phyloP scores from a whole-genome alignment of 768 basidiomycete genomes.

The Psilocybe azurescens region DNA sequence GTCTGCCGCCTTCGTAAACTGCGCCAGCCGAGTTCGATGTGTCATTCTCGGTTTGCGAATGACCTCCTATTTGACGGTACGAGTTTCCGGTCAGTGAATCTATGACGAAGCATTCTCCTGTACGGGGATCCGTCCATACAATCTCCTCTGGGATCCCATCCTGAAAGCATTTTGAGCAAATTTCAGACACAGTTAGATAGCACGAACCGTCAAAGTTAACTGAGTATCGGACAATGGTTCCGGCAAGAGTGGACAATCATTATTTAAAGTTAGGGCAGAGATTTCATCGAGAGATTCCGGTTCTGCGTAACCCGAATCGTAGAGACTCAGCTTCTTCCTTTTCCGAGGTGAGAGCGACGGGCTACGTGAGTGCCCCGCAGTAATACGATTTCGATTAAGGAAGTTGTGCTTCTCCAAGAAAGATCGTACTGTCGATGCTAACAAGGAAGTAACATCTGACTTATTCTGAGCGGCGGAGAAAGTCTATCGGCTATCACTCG shows the following conservation, averaged over 20 bases:
- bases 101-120: slow-evolving; percentile 61
- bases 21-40: background rate
- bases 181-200: slow-evolving; percentile 11
- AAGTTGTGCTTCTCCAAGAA: slow-evolving; percentile 76
- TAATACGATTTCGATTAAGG: slow-evolving; percentile 29
- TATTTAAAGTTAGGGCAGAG: slow-evolving; percentile 22
- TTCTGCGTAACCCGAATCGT: slow-evolving; percentile 43
- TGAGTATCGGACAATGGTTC: slow-evolving; percentile 14
- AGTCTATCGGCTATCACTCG: slow-evolving; percentile 16
- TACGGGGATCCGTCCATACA: slow-evolving; percentile 68
- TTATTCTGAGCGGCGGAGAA: slow-evolving; percentile 52
- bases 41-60: slow-evolving; percentile 13
- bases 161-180: slow-evolving; percentile 21
- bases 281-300: slow-evolving; percentile 21
- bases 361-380: slow-evolving; percentile 17
- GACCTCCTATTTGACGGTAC: slow-evolving; percentile 34
- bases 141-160: slow-evolving; percentile 38
- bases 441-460: slow-evolving; percentile 55
- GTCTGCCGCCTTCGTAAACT: slow-evolving; percentile 21
- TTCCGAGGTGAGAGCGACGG: slow-evolving; percentile 52
- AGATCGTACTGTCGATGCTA: slow-evolving; percentile 60
- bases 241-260: slow-evolving; percentile 16
- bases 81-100: slow-evolving; percentile 78
- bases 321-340: slow-evolving; percentile 48
- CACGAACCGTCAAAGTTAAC: slow-evolving; percentile 26